Conservation (phyloP, 2,329 filamentous ascomycete genomes). For the Coniochaeta ligniaria region DNA sequence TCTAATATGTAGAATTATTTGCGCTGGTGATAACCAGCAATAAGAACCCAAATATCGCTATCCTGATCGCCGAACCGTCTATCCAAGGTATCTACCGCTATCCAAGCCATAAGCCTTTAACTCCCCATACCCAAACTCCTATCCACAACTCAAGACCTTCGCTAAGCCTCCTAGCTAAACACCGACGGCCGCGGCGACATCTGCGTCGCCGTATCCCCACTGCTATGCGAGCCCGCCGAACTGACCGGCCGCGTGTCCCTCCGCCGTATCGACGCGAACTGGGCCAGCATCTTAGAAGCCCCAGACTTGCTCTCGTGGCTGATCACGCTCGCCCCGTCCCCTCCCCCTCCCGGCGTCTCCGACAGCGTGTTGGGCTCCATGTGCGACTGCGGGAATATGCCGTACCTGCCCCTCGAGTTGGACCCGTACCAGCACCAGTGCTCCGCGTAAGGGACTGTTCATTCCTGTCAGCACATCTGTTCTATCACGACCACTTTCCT, state of each 20-base stretch:
- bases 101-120: not conserved
- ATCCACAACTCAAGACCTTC: not conserved
- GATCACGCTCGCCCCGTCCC: conserved; percentile 19
- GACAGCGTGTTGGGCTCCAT: conserved; percentile 38
- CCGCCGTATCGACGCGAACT: not conserved
- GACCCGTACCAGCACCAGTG: conserved; percentile 52
- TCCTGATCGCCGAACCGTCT: not conserved
- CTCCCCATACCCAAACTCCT: not conserved
- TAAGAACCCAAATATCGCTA: not conserved
- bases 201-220: not conserved
- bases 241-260: not conserved
- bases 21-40: not conserved
- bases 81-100: not conserved
- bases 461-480: not conserved
- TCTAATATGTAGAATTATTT: not conserved
- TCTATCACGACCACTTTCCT: not conserved
- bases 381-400: conserved; percentile 44
- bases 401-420: conserved; percentile 44
- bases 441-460: conserved; percentile 26
- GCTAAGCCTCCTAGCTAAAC: not conserved
- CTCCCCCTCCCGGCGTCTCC: conserved; percentile 19
- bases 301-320: conserved; percentile 23
- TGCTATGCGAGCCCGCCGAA: not conserved
- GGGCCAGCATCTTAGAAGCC: not conserved
- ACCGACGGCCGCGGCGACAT: not conserved